Base-by-base conservation (phyloP, 768 basidiomycete genomes). In the Phaeotremella skinneri region DNA sequence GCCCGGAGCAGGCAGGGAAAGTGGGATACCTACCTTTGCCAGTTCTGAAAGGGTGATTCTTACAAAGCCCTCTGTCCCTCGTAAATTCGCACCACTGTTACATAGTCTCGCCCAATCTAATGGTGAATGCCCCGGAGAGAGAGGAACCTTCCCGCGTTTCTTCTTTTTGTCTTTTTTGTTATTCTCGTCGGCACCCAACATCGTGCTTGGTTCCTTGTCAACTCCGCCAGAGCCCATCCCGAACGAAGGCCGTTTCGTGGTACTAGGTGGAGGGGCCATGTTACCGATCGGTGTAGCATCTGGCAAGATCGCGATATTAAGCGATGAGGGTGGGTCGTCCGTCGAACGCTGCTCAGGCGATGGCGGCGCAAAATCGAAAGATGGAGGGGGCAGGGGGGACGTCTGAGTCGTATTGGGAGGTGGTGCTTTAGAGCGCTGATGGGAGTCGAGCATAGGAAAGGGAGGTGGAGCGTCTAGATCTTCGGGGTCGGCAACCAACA, bases 71-170 rank as follows among this genome's bases (percentile, higher is more conserved):
- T 21, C 50, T 78, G 83, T 56, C 67, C 92, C 91, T 53, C 89
- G 79, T 5, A 97, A 77, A 80, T 96, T 86, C 54, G 79, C 71
- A 1, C 92, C 92, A 4, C 87, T 90, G 2, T 84, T 79, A 76
- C 93, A 92, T 58, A 96, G 78, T 47, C 82, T 85, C 1, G 91
- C 92, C 94, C 94, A 99, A 77, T 99, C 96, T 27, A 99, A 77
- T 9, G 91, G 85, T 61, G 90, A 88, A 76, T 87, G 88, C 4
- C 96, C 96, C 1, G 94, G 93, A 11, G 89, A 86, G 3, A 99
- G 82, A 3, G 86, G 89, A 0, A 96, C 91, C 79, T 93, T 97
- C 29, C 81, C 83, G 21, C 85, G 79, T 52, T 73, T 74, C 54
- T 75, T 75, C 17, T 63, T 60, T 51, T 72, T 76, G 50, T 68